Percentiles rank a stretch among this genome's conserved stretches.
These are phyloP conservation scores for Rhynchosporium agropyri DNA, from an alignment of 2,329 filamentous ascomycete species.

Conservation along the genomic window DNA sequence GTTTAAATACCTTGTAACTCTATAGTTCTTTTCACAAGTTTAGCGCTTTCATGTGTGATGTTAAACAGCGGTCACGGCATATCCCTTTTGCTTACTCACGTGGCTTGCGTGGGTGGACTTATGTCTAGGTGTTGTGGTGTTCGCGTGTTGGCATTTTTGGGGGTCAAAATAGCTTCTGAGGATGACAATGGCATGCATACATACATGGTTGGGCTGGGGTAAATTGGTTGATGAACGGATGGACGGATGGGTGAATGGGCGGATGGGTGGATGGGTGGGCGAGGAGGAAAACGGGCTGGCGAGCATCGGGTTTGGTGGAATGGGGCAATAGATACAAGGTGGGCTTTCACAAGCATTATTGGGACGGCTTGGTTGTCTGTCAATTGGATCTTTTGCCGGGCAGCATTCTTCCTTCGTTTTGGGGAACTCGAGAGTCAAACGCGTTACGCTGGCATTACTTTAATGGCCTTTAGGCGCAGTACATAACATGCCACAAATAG, in stretches of 20 bases:
- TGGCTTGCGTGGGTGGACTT: slow-evolving; percentile 10
- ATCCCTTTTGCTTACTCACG: not conserved
- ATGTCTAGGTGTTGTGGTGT: slow-evolving; percentile 21
- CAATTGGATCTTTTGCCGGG: not conserved
- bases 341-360: slow-evolving; percentile 18
- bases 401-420: not conserved
- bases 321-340: slow-evolving; percentile 1
- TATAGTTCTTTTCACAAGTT: slow-evolving; percentile 9
- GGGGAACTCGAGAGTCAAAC: not conserved
- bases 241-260: not conserved
- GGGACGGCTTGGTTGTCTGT: not conserved
- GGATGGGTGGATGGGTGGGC: not conserved
- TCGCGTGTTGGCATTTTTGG: slow-evolving; percentile 19
- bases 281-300: too few relatives aligned
- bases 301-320: too few relatives aligned
- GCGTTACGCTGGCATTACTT: slow-evolving; percentile 7
- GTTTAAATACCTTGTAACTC: slow-evolving; percentile 23
- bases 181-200: slow-evolving; percentile 1
- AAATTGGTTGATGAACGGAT: not conserved
- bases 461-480: slow-evolving; percentile 17
- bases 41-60: slow-evolving; percentile 24
- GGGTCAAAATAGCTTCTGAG: slow-evolving; percentile 12
- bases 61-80: slow-evolving; percentile 14
- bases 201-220: not conserved
- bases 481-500: slow-evolving; percentile 19